Evolutionary conservation across 192 early-diverging fungal species (phyloP).

Genomic region (Lobosporangium transversale): DNA sequence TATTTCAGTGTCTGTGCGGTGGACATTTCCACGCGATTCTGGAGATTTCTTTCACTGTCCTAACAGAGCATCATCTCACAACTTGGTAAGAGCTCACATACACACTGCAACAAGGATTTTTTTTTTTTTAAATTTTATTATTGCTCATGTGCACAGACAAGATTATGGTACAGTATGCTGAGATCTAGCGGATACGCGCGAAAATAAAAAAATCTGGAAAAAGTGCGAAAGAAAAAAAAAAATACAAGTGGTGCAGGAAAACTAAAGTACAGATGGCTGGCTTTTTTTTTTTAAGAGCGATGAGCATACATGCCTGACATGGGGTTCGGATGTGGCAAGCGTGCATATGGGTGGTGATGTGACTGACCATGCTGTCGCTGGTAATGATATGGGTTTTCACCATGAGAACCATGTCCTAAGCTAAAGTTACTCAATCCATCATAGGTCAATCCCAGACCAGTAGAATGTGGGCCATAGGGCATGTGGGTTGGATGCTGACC

Average conservation of each 20-base stretch:
- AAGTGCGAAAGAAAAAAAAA: background rate
- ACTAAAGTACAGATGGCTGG: background rate
- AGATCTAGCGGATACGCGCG: background rate
- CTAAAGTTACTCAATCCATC: slow-evolving; percentile 20
- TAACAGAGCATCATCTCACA: too few relatives aligned
- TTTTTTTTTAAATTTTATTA: background rate
- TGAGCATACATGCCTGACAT: slow-evolving; percentile 24
- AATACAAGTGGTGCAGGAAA: background rate
- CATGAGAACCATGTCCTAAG: slow-evolving; percentile 4
- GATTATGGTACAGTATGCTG: background rate
- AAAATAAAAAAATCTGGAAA: background rate
- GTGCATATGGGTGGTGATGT: slow-evolving; percentile 14
- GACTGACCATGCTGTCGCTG: slow-evolving; percentile 28
- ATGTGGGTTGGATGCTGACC: background rate
- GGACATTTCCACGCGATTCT: background rate
- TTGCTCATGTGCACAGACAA: background rate
- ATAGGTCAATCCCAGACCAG: slow-evolving; percentile 33
- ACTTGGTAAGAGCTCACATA: too few relatives aligned
- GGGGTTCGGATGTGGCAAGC: slow-evolving; percentile 19
- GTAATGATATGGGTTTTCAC: slow-evolving; percentile 11
- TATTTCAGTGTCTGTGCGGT: too few relatives aligned
- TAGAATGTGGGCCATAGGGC: slow-evolving; percentile 12
- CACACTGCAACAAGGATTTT: background rate
- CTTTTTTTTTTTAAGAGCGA: slow-evolving; percentile 8
- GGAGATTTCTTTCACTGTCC: background rate